A percentile compares a stretch with the other conserved stretches of the same genome.
phyloP scores from a whole-genome alignment of 2,329 filamentous ascomycete genomes.

The Rutstroemia sydowiana region DNA sequence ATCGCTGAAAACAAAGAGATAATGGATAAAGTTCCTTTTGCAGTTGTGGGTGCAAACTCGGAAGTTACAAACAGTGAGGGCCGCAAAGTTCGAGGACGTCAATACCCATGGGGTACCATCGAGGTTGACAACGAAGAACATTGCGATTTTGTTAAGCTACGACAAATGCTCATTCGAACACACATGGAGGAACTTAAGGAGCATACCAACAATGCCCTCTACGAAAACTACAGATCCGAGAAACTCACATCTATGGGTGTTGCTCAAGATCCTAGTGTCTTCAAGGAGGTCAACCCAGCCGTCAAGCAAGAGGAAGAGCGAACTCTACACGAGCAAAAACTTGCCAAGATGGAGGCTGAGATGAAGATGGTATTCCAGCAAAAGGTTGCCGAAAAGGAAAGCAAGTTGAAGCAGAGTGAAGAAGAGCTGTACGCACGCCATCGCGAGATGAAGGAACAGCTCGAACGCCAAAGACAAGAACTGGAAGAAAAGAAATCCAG shows the following conservation, averaged over 20 bases:
- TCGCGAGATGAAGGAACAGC: slow-evolving; percentile 99
- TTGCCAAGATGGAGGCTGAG: slow-evolving; percentile 99
- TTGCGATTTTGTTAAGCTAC: slow-evolving; percentile 99
- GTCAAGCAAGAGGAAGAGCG: slow-evolving; percentile 99
- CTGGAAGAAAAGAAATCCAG: slow-evolving; percentile 97
- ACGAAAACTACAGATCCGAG: slow-evolving; percentile 99
- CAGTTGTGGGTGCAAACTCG: slow-evolving; percentile 92
- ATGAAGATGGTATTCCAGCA: slow-evolving; percentile 99
- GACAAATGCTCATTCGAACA: slow-evolving; percentile 98
- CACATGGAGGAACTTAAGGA: slow-evolving; percentile 99
- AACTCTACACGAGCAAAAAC: slow-evolving; percentile 96
- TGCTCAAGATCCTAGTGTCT: slow-evolving; percentile 95
- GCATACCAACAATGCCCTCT: slow-evolving; percentile 97
- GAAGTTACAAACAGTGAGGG: slow-evolving; percentile 89
- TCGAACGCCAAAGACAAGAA: slow-evolving; percentile 89
- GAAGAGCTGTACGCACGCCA: slow-evolving; percentile 97
- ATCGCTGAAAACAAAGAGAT: slow-evolving; percentile 99
- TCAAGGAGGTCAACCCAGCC: slow-evolving; percentile 99
- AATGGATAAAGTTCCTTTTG: slow-evolving; percentile 99
- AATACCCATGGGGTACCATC: slow-evolving; percentile 97
- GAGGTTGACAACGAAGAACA: slow-evolving; percentile 99
- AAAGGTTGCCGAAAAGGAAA: slow-evolving; percentile 99
- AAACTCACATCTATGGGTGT: slow-evolving; percentile 99
- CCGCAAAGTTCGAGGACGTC: slow-evolving; percentile 89
- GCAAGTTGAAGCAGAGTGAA: slow-evolving; percentile 98